Conservation (phyloP, 495 filamentous ascomycete species). For the Neohortaea acidophila region DNA sequence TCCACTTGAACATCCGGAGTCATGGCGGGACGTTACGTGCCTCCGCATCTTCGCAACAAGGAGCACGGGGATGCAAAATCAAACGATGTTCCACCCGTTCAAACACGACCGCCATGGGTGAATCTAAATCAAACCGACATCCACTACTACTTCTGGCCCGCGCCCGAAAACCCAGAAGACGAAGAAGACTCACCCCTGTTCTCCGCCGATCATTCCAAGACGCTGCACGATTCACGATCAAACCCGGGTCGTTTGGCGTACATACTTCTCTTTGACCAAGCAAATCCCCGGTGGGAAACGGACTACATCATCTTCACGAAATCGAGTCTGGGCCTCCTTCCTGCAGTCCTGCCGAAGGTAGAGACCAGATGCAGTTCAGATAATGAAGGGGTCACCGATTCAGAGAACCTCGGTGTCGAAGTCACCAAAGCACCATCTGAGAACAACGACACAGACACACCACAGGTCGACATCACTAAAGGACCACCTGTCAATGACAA, state of each 20-base stretch:
- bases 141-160: constrained; percentile 9
- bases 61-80: background rate
- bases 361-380: background rate
- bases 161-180: background rate
- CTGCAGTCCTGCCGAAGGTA: background rate
- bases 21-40: constrained; percentile 11
- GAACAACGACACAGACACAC: background rate
- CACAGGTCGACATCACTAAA: background rate
- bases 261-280: constrained; percentile 11
- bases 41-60: constrained; percentile 9
- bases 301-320: constrained; percentile 16
- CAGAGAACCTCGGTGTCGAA: background rate
- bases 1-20: too few species aligned
- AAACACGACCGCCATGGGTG: background rate
- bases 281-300: constrained; percentile 13
- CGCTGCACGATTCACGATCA: constrained; percentile 12
- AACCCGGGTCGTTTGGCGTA: constrained; percentile 12
- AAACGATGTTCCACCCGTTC: background rate
- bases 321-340: constrained; percentile 12
- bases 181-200: background rate
- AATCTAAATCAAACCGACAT: constrained; percentile 9
- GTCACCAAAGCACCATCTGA: background rate
- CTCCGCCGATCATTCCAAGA: background rate
- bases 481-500: background rate
- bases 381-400: background rate